These are phyloP conservation scores for Murraya paniculata DNA, from an alignment of 345 rosid genomes.

Conservation along the genomic window DNA sequence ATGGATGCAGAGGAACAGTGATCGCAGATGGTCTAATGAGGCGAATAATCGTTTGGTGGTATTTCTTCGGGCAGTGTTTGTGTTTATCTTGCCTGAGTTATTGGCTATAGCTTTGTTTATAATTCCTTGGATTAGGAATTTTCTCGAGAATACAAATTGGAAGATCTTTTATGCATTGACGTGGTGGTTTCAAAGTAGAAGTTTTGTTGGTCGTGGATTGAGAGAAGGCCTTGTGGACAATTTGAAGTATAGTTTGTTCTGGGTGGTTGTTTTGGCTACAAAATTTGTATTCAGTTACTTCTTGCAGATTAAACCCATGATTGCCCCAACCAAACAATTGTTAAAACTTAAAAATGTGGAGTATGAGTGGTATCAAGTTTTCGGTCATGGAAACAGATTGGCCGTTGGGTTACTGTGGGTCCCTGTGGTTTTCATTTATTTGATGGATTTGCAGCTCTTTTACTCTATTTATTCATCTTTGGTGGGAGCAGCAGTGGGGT, in stretches of 20 bases:
- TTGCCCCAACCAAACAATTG: conserved; percentile 57
- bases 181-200: conserved; percentile 84
- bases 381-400: conserved; percentile 56
- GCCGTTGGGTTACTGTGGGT: conserved; percentile 78
- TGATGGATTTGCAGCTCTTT: conserved; percentile 97
- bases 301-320: conserved; percentile 84
- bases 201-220: conserved; percentile 80
- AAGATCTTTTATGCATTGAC: conserved; percentile 57
- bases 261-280: conserved; percentile 77
- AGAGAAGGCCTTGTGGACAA: conserved; percentile 82
- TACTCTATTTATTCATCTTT: conserved; percentile 85
- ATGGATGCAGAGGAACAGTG: conserved; percentile 63
- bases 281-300: conserved; percentile 82
- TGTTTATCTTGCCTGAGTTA: conserved; percentile 69
- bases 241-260: conserved; percentile 72
- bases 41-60: conserved; percentile 45
- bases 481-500: conserved; percentile 82
- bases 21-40: conserved; percentile 43
- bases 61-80: conserved; percentile 64
- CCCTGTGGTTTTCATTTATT: conserved; percentile 76
- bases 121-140: conserved; percentile 89
- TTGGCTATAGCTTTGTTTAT: conserved; percentile 76
- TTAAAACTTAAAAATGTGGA: conserved; percentile 36
- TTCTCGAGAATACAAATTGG: conserved; percentile 90
- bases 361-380: conserved; percentile 74